Conservation (phyloP, 345 rosid genomes). For the Brassica cretica region DNA sequence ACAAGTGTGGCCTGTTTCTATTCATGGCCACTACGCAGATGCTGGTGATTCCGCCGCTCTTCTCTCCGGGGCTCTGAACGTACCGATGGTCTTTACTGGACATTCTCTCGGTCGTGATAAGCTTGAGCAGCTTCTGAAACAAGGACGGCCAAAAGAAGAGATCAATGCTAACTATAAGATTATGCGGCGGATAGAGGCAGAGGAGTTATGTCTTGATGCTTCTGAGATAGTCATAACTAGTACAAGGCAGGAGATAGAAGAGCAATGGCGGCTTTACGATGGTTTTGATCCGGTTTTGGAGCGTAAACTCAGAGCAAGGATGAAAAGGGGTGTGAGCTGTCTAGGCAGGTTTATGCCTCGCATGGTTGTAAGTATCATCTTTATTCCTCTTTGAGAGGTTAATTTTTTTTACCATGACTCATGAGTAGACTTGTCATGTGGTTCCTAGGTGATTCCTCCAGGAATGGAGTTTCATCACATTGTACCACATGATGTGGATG, state of each 20-base stretch:
- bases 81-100: slow-evolving; percentile 84
- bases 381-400: slow-evolving; percentile 6
- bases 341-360: slow-evolving; percentile 79
- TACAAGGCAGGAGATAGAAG: slow-evolving; percentile 72
- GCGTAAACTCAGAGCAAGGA: slow-evolving; percentile 74
- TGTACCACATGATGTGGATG: slow-evolving; percentile 67
- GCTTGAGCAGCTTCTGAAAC: slow-evolving; percentile 71
- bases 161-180: slow-evolving; percentile 64
- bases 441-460: slow-evolving; percentile 78
- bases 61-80: slow-evolving; percentile 77
- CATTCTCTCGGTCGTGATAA: slow-evolving; percentile 86
- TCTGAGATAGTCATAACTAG: slow-evolving; percentile 78
- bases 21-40: slow-evolving; percentile 89
- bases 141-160: slow-evolving; percentile 73
- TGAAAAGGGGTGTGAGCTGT: slow-evolving; percentile 70
- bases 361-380: slow-evolving; percentile 59
- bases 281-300: slow-evolving; percentile 71
- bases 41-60: slow-evolving; percentile 81
- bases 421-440: slow-evolving; percentile 13
- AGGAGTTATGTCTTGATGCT: slow-evolving; percentile 61
- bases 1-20: slow-evolving; percentile 72
- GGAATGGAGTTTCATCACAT: slow-evolving; percentile 95
- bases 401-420: not conserved
- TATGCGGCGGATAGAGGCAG: slow-evolving; percentile 76
- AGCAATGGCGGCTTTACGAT: slow-evolving; percentile 82